Base-by-base conservation (phyloP, 1,284 basidiomycete genomes). In the Trametes polyzona region DNA sequence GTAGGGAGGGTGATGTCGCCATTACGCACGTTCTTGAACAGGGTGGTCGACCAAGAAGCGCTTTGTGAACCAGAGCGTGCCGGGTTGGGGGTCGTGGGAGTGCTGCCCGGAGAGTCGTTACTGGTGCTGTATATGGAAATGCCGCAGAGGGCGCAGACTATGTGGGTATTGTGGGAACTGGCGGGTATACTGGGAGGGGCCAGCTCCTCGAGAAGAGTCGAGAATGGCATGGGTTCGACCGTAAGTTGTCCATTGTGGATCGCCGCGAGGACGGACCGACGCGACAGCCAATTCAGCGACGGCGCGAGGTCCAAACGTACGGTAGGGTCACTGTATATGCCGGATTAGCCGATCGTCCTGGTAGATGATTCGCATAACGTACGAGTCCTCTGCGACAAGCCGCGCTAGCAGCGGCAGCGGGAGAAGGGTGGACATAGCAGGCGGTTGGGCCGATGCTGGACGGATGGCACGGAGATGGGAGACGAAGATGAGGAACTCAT, bases 281-380 rank as follows among this genome's bases (percentile, higher is more conserved):
- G 83, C 9, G 92, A 91, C 12, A 99, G 80, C 92, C 94, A 98
- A 66, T 94, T 96, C 26, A 99, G 80, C 12, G 95, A 93, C 0
- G 96, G 93, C 0, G 96, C 95, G n/a, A 93, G 76, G 69, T 98
- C 95, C 23, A 99, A 83, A 2, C 97, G 88, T 33, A 98, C 78
- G 0, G 95, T 93, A 0, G 96, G 93, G 64, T 99, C 97, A 17
- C 96, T 91, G 66, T 4, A 29, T n/a, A 14, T 17, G 32, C 27
- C 1, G 11, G 1, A 7, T 47, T 5, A 47, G 32, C 19, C 19
- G 33, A 21, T 23, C 9, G 29, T 8, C 17, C 47, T 52, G 41
- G 35, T 9, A 27, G n/a, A 42, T 51, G 50, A n/a, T 11, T 26
- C 3, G 3, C 16, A 14, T 49, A 50, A 87, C 88, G 67, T 68